phyloP scores from a whole-genome alignment of 768 basidiomycete species.

The Peribolospora baueri region DNA sequence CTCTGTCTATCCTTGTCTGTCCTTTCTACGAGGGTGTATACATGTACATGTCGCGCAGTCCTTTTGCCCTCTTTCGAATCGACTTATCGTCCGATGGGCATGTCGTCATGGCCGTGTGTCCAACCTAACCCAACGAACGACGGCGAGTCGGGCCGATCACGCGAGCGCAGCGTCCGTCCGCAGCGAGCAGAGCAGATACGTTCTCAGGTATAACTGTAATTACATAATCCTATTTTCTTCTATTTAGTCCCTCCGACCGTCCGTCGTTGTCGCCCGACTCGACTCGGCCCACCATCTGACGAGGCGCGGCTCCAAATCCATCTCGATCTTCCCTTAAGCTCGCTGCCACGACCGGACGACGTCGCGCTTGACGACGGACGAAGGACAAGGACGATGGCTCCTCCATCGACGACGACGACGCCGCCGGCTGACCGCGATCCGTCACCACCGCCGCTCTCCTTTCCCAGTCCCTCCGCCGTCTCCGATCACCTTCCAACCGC shows the following conservation, averaged over 20 bases:
- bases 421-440: background rate
- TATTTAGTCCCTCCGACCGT: background rate
- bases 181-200: background rate
- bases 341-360: background rate
- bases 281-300: background rate
- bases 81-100: background rate
- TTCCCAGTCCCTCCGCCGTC: too few species aligned
- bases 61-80: background rate
- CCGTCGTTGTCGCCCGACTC: background rate
- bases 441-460: too few species aligned
- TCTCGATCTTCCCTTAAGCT: background rate
- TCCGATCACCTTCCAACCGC: too few species aligned
- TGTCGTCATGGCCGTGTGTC: background rate
- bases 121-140: too few species aligned
- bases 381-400: background rate
- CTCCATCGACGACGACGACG: background rate
- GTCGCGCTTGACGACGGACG: background rate
- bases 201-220: background rate
- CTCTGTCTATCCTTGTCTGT: background rate
- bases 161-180: too few species aligned
- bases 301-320: background rate
- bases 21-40: conserved; percentile 9
- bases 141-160: too few species aligned
- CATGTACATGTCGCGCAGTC: conserved; percentile 8
- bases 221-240: background rate